Conservation (phyloP, 1,284 basidiomycete species). For the Cryptococcus sp. region DNA sequence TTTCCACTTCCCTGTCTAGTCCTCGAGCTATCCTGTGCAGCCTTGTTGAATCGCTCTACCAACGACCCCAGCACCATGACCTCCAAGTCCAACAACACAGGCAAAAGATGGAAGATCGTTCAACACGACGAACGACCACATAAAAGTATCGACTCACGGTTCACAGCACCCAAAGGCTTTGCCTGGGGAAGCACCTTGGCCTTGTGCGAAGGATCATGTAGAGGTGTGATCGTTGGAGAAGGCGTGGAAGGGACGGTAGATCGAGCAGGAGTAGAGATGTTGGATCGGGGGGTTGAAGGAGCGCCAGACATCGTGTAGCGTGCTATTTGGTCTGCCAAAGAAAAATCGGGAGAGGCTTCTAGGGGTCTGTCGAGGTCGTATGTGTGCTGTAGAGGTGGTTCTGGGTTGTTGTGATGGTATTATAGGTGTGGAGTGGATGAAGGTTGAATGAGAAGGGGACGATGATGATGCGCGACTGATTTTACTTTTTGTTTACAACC, state of each 20-base stretch:
- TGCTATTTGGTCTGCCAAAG: not conserved
- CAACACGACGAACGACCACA: not conserved
- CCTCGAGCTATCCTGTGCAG: not conserved
- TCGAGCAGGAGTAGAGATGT: constrained; percentile 19
- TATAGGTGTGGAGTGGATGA: not conserved
- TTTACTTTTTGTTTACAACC: not conserved
- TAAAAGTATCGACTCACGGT: constrained; percentile 34
- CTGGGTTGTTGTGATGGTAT: not conserved
- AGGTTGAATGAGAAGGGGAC: not conserved
- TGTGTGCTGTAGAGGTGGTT: not conserved
- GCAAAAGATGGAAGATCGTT: too few relatives aligned
- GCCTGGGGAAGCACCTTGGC: constrained; percentile 71
- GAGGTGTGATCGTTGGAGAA: constrained; percentile 56
- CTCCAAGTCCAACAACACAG: too few relatives aligned
- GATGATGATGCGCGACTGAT: not conserved
- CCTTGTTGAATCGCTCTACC: not conserved
- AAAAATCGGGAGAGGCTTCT: not conserved
- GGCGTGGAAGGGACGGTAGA: constrained; percentile 15
- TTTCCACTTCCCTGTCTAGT: not conserved
- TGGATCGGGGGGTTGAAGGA: constrained; percentile 12
- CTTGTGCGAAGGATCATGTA: constrained; percentile 74
- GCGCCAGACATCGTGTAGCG: not conserved
- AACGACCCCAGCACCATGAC: too few relatives aligned
- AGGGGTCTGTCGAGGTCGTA: not conserved
- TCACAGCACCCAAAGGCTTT: constrained; percentile 66